Evolutionary conservation across 306 rosid species (phyloP), one percentile per base, ranked within the genome.

Genomic region (Prunus salicina): DNA sequence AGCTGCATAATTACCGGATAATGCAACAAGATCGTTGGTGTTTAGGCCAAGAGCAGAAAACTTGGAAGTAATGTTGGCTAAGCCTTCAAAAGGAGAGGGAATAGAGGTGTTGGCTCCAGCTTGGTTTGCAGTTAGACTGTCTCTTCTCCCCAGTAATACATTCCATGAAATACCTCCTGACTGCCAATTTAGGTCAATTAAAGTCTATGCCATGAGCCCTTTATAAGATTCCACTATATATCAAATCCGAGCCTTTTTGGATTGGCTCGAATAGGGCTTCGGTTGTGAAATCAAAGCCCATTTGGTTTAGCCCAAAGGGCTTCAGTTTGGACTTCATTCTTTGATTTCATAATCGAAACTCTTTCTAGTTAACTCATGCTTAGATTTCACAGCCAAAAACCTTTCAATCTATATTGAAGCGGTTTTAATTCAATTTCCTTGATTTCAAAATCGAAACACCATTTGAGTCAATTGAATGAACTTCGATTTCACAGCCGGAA

Each of bases 101-200:
- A 93, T 51, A 15, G 83, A 70, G 18, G 67, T 72, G 15, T 80
- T 88, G 45, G 96, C 97, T 24, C 91, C 96, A 2, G 46, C 80
- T 64, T 81, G 91, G 77, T 90, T 93, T 1, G 97, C 97, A 0
- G 76, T 80, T 57, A 81, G 24, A 69, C 96, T 73, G 38, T 89
- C 97, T 30, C 89, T 87, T 85, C 97, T 90, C 32, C 97, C 97
- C 32, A 90, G 70, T 62, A 64, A 79, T 12, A 87, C 97, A 28
- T 51, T 83, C 97, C 96, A 93, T 30, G 93, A 71, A 58, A 87
- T 88, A 14, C 93, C 92, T 34, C 89, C 93, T 64, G 91, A 61
- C 97, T 90, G 82, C 81, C 80, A 34, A 38, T n/a, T 73, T 57
- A 10, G 2, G 7, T 14, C 8, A 52, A 47, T 10, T 20, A 8